phyloP scores from a whole-genome alignment of 345 rosid genomes.

The Eucalyptus tenuipes region DNA sequence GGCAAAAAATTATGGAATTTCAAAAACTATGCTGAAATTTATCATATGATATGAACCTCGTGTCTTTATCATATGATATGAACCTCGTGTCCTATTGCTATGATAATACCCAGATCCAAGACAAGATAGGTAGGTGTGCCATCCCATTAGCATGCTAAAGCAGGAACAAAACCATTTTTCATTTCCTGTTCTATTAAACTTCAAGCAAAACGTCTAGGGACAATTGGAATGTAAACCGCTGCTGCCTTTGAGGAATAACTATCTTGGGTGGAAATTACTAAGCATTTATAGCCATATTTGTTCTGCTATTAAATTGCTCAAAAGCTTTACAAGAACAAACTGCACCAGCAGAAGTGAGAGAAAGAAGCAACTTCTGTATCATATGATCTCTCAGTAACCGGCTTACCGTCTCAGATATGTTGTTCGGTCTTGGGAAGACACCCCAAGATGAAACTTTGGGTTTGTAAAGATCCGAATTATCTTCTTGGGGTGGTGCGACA shows the following conservation, averaged over 20 bases:
- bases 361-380: background rate
- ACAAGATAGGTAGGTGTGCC: background rate
- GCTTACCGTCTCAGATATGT: constrained; percentile 73
- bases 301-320: background rate
- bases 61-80: background rate
- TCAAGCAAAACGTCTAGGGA: background rate
- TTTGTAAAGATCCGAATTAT: constrained; percentile 42
- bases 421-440: constrained; percentile 77
- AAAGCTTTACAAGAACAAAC: background rate
- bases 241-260: background rate
- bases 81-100: background rate
- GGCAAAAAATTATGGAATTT: background rate
- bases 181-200: background rate
- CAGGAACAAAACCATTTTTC: background rate
- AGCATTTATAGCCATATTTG: background rate
- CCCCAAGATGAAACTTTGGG: constrained; percentile 95
- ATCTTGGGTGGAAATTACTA: background rate
- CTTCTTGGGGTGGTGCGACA: constrained; percentile 12
- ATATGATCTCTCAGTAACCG: background rate
- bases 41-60: background rate
- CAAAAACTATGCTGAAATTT: background rate
- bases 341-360: background rate
- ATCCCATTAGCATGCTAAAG: background rate
- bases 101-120: background rate
- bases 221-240: background rate